Conservation (phyloP, 371 early-diverging fungal species). For the Syncephalastrum contaminatum region DNA sequence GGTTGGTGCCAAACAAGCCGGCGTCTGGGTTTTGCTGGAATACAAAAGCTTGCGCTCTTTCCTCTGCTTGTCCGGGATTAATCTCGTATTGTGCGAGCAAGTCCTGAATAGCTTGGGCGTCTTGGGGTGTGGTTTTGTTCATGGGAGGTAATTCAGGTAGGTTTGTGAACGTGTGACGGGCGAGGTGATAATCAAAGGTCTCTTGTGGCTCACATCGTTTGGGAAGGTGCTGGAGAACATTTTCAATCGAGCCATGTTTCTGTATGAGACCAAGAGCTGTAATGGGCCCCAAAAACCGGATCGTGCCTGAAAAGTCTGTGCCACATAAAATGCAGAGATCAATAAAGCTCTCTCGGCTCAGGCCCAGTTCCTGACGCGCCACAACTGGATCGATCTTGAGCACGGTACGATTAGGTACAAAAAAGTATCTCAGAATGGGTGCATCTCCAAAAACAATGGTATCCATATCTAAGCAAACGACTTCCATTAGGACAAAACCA, state of each 20-base stretch:
- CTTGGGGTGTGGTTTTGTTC: too few species aligned
- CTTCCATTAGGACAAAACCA: too few species aligned
- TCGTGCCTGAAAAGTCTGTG: slow-evolving; percentile 70
- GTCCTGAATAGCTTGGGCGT: too few species aligned
- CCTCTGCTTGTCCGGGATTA: too few species aligned
- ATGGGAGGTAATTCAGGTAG: too few species aligned
- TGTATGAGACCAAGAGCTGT: slow-evolving; percentile 57
- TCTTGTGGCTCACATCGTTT: slow-evolving; percentile 37
- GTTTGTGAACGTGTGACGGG: slow-evolving; percentile 9
- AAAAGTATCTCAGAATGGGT: slow-evolving; percentile 53
- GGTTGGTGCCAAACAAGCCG: too few species aligned
- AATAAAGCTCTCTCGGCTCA: slow-evolving; percentile 58
- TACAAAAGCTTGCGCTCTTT: too few species aligned
- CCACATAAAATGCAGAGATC: slow-evolving; percentile 84
- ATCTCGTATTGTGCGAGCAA: too few species aligned
- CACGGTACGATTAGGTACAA: slow-evolving; percentile 32
- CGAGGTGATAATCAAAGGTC: slow-evolving; percentile 51
- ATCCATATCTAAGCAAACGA: slow-evolving; percentile 41
- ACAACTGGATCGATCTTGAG: slow-evolving; percentile 52
- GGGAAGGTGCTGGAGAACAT: slow-evolving; percentile 38
- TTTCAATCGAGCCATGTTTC: slow-evolving; percentile 64
- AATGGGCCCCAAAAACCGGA: slow-evolving; percentile 65
- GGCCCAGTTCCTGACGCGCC: slow-evolving; percentile 49
- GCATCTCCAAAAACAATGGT: slow-evolving; percentile 61
- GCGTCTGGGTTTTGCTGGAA: too few species aligned